Base-by-base conservation (phyloP, 768 basidiomycete genomes). In the Pisolithus marmoratus region DNA sequence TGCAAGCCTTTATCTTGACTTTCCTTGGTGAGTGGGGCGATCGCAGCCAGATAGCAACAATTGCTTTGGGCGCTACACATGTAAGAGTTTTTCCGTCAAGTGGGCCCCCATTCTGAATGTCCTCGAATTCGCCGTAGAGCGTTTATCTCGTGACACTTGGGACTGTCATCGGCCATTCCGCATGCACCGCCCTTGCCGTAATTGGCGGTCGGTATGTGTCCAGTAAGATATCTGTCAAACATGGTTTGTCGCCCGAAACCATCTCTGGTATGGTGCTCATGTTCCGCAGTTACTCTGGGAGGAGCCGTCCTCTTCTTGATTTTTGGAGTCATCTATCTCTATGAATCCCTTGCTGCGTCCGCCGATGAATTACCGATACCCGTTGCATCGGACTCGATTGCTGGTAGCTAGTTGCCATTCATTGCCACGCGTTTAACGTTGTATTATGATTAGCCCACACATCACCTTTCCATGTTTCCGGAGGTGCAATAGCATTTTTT, bases 21-120 rank as follows among this genome's bases (percentile, higher is more conserved):
- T 97, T 97, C 70, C 75, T 99, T n/a, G 96, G 94, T 9, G 96
- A 99, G 71, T 98, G 96, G 96, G 95, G 96, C 1, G 96, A 98
- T 71, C 73, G 95, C 49, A 95, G 92, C 63, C 95, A 99, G 72
- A 92, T 98, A 60, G 88, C 96, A 2, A 98, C 96, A 2, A 95
- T 98, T 56, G 94, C 92, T 5, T 74, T 98, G 48, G 95, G 90
- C 2, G 94, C 94, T 22, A 90, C 94, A 20, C 93, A 99, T 72
- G 95, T 97, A 63, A 48, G 81, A 75, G 19, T 46, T 41, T 43
- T 22, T 36, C 38, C 29, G 19, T 15, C 47, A 17, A 38, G 36
- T 46, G 37, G 41, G 15, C 20, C 26, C 3, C 23, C 31, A n/a
- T 26, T 52, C 26, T 22, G 11, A 24, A 12, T n/a, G 26, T 24